Base-by-base conservation (phyloP, 345 rosid species). In the Populus euphratica region DNA sequence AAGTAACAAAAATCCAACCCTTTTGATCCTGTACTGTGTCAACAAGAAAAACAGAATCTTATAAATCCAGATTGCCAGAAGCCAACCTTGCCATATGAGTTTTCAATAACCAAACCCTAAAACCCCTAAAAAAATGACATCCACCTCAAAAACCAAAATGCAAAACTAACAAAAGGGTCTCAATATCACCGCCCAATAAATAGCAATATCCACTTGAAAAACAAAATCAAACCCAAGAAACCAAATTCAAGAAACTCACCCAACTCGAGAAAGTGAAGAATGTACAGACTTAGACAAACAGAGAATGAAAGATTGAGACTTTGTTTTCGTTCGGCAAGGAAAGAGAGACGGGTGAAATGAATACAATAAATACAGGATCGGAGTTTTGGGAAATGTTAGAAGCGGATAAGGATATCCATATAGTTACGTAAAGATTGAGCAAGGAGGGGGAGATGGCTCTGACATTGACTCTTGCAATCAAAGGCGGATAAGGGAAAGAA, bases 1-100 rank as follows among this genome's bases (percentile, higher is more conserved):
- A 56, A 31, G 33, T 2, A 49, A 78, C 66, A 52, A 72, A 64
- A 47, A 64, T 47, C 75, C 63, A 77, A 65, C 80, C 76, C 65
- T 59, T 23, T 47, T 14, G 0, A n/a, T 56, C 29, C 63, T 3
- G 14, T 23, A 12, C 63, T 0, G 63, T n/a, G 13, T 59, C 69
- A 65, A 5, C 69, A 5, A 27, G 69, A 65, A 65, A 65, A 13
- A 29, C 69, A 65, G 49, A 49, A 43, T 64, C 66, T 50, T 38
- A 61, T 64, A 68, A 64, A 44, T n/a, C 36, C 21, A 3, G 62
- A n/a, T 29, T 44, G 10, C 33, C 69, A 44, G 16, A 59, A 70
- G 33, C 72, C 23, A 73, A 14, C 36, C 8, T n/a, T 49, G 49
- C 47, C 77, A 44, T 31, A 64, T 64, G 73, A 17, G 39, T 36